These are phyloP conservation scores for Plasmodium chabaudi DNA, from an alignment of 169 alveolate genomes.

Conservation along the genomic window DNA sequence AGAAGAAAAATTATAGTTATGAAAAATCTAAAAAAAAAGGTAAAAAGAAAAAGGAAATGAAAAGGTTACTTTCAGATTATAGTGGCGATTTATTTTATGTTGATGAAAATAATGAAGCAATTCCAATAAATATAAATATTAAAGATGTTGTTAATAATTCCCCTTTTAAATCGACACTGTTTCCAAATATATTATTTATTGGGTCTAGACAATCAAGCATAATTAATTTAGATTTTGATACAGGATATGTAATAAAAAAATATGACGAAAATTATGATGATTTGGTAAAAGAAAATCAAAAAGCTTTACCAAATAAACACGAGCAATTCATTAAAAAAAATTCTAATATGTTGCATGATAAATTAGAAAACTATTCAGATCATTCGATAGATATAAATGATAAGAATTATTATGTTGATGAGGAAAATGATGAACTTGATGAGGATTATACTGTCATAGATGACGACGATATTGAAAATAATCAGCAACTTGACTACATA, in stretches of 20 bases:
- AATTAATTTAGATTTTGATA: slow-evolving; percentile 70
- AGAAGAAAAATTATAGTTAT: slow-evolving; percentile 12
- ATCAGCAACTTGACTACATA: not conserved
- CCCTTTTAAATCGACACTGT: slow-evolving; percentile 84
- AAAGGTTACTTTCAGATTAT: slow-evolving; percentile 55
- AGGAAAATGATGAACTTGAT: not conserved
- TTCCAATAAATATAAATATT: slow-evolving; percentile 81
- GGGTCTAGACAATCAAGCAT: slow-evolving; percentile 83
- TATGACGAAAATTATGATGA: slow-evolving; percentile 49
- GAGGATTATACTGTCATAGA: not conserved
- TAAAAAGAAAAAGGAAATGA: slow-evolving; percentile 8
- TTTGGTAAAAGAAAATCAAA: not conserved
- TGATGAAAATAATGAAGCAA: slow-evolving; percentile 78
- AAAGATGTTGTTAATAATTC: slow-evolving; percentile 86
- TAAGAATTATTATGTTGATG: not conserved
- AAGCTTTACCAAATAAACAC: slow-evolving; percentile 24
- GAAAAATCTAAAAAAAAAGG: slow-evolving; percentile 22
- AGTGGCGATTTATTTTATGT: slow-evolving; percentile 83
- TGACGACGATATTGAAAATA: not conserved
- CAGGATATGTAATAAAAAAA: slow-evolving; percentile 52
- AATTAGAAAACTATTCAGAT: not conserved
- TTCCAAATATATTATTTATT: slow-evolving; percentile 82
- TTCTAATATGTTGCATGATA: not conserved
- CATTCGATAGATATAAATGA: not conserved
- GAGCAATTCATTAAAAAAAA: not conserved